Percentiles rank a stretch among this genome's conserved stretches.
Conservation (phyloP, 495 filamentous ascomycete genomes). For the Parathielavia appendiculata region DNA sequence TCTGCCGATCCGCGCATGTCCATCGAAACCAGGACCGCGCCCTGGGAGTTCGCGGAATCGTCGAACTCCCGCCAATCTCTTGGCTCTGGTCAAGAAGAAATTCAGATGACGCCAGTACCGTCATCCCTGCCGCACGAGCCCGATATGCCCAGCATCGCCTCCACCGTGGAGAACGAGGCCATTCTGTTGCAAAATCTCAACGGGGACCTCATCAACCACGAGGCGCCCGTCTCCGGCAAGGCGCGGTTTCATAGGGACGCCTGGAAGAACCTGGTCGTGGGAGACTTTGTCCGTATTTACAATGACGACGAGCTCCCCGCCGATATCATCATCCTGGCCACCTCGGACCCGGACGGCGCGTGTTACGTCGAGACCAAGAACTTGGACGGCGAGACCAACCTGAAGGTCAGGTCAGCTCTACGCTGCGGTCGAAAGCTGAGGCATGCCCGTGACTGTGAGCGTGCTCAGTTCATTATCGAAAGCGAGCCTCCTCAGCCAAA, state of each 20-base stretch:
- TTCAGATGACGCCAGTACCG: conserved; percentile 94
- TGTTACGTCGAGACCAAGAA: conserved; percentile 99
- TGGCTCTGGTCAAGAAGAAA: conserved; percentile 51
- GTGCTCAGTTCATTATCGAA: conserved; percentile 78
- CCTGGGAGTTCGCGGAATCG: conserved; percentile 56
- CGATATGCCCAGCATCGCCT: conserved; percentile 14
- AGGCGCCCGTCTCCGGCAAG: conserved; percentile 38
- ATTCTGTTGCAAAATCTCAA: conserved; percentile 38
- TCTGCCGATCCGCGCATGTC: conserved; percentile 54
- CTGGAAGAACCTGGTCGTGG: conserved; percentile 95
- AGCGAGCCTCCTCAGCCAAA: conserved; percentile 91
- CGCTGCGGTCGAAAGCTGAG: conserved; percentile 77
- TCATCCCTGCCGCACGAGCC: conserved; percentile 60
- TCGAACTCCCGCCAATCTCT: conserved; percentile 56
- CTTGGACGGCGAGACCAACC: conserved; percentile 94
- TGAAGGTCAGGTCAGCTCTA: conserved; percentile 90
- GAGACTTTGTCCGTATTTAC: conserved; percentile 94
- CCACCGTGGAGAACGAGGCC: conserved; percentile 54
- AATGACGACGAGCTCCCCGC: conserved; percentile 95
- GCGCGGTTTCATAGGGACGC: conserved; percentile 82
- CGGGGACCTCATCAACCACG: conserved; percentile 47
- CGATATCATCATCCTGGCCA: conserved; percentile 91
- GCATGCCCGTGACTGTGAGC: conserved; percentile 89
- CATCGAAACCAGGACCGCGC: conserved; percentile 54
- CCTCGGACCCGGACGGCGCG: conserved; percentile 88